Conservation (phyloP, 2,329 filamentous ascomycete species). For the Neoarthrinium moseri region DNA sequence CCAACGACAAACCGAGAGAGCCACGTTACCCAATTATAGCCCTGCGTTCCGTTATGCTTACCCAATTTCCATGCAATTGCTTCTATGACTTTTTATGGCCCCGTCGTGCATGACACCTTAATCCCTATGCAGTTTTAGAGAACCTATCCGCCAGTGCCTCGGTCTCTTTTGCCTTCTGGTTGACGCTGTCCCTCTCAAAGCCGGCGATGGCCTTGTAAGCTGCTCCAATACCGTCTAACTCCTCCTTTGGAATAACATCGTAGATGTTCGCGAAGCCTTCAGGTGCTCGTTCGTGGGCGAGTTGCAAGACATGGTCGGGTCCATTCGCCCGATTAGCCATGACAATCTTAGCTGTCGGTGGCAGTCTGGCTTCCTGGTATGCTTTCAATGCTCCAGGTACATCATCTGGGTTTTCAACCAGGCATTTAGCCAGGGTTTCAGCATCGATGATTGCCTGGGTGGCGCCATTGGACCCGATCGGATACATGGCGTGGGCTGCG, state of each 20-base stretch:
- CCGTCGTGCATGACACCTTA: too few species aligned
- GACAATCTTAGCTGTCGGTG: slow-evolving; percentile 42
- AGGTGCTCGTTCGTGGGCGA: slow-evolving; percentile 42
- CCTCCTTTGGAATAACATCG: slow-evolving; percentile 36
- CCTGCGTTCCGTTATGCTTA: too few species aligned
- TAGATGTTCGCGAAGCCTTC: slow-evolving; percentile 38
- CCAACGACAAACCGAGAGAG: too few species aligned
- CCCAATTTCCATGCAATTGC: too few species aligned
- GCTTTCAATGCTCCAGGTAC: slow-evolving; percentile 30
- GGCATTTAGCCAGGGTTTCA: slow-evolving; percentile 32
- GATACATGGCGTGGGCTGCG: slow-evolving; percentile 31
- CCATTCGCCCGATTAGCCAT: slow-evolving; percentile 45
- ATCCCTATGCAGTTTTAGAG: too few species aligned
- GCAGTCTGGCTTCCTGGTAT: slow-evolving; percentile 38
- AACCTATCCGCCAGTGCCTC: slow-evolving; percentile 19
- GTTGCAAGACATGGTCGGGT: slow-evolving; percentile 43
- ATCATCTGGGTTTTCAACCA: slow-evolving; percentile 23
- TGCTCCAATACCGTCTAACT: slow-evolving; percentile 35
- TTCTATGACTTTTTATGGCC: too few species aligned
- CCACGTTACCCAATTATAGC: too few species aligned
- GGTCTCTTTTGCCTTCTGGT: slow-evolving; percentile 35
- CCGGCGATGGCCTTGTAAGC: slow-evolving; percentile 39
- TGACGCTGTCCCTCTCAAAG: slow-evolving; percentile 44
- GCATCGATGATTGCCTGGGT: slow-evolving; percentile 44
- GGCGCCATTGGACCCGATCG: slow-evolving; percentile 41